Evolutionary conservation across 495 filamentous ascomycete genomes (phyloP), one percentile per base, ranked within the genome.

Genomic region (Astrothelium macrocarpum): DNA sequence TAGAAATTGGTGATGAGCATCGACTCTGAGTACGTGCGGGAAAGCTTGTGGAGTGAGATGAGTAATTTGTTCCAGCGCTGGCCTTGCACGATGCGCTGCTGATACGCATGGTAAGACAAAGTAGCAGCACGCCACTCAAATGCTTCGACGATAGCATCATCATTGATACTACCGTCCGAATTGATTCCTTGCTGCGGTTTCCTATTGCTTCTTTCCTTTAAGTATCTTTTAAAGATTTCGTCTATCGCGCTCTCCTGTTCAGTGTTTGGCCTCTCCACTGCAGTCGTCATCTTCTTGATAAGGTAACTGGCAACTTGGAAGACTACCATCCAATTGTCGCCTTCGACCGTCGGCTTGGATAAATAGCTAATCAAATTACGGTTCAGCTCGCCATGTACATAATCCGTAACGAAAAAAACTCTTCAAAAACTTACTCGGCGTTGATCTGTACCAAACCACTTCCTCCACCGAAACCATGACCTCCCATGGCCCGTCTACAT

Each of bases 281-380:
- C 77, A 32, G 66, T 56, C 31, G 71, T 66, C 77, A 81, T 80
- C 32, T 76, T 76, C 65, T 81, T 80, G 49, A 81, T 79, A 34
- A 82, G 60, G 64, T 78, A 80, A 7, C 73, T 73, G 2, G 78
- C 76, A 7, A 77, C 75, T 68, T 81, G 79, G 62, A 80, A 77
- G 2, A 77, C 79, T 34, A 82, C 80, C 78, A 82, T 80, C 78
- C 78, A 81, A 49, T 82, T 81, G 65, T 82, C 79, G 23, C 79
- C 79, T 64, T 82, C 79, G 20, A 81, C 78, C 0, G 79, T 82
- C 1, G 77, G 77, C 67, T 81, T 80, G 11, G 77, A 78, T 2
- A 80, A 68, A 61, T 80, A 80, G 31, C 65, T 70, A 32, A n/a
- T 12, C 1, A 12, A 5, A n/a, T n/a, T 7, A 56, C 20, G 2